These are phyloP conservation scores for Neonectria sp. DNA, from an alignment of 2,329 filamentous ascomycete species.

Conservation along the genomic window DNA sequence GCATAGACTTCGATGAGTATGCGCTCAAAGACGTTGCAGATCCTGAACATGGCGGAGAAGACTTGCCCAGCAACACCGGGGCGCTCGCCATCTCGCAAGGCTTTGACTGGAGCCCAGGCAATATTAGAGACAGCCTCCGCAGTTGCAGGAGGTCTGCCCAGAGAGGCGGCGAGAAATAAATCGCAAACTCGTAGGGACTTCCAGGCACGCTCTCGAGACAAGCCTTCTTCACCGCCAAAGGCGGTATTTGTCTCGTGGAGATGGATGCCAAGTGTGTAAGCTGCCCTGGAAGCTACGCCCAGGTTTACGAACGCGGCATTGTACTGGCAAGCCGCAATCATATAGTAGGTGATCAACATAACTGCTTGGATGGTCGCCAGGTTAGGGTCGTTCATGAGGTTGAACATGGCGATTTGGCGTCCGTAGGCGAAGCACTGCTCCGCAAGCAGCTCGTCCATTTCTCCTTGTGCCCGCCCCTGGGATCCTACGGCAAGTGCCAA, in stretches of 20 bases:
- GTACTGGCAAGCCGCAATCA: constrained; percentile 14
- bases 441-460: constrained; percentile 3
- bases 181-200: constrained; percentile 15
- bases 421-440: constrained; percentile 17
- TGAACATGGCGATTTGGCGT: constrained; percentile 8
- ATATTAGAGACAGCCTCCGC: constrained; percentile 11
- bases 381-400: constrained; percentile 4
- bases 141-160: constrained; percentile 11
- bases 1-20: constrained; percentile 14
- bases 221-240: constrained; percentile 7
- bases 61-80: constrained; percentile 1
- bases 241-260: constrained; percentile 11
- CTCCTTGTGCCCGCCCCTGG: constrained; percentile 3
- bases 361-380: constrained; percentile 8
- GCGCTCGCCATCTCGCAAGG: neutral
- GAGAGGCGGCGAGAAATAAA: constrained; percentile 10
- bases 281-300: constrained; percentile 1
- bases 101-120: constrained; percentile 8
- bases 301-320: constrained; percentile 14
- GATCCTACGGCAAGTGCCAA: constrained; percentile 11
- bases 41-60: constrained; percentile 19
- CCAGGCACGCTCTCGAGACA: constrained; percentile 18
- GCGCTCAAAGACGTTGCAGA: constrained; percentile 16
- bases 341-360: constrained; percentile 10
- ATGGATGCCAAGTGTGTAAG: constrained; percentile 12